These are phyloP conservation scores for Chytriomyces confervae DNA, from an alignment of 192 early-diverging fungal genomes.

Conservation along the genomic window DNA sequence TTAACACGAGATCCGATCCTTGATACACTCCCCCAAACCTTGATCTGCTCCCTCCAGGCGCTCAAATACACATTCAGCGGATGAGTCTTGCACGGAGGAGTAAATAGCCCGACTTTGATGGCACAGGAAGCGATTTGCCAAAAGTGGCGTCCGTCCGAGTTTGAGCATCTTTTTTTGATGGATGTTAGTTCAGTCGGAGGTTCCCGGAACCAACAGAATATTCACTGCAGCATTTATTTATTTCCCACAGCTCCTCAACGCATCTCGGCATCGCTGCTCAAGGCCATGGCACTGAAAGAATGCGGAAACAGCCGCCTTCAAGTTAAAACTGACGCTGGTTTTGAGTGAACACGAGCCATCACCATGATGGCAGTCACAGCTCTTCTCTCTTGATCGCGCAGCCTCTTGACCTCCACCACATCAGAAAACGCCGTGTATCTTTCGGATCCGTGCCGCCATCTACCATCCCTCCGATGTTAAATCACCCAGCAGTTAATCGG, in stretches of 20 bases:
- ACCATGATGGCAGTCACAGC: neutral
- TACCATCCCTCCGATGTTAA: neutral
- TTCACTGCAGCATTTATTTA: too few relatives aligned
- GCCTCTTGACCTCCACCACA: neutral
- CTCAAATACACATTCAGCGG: constrained; percentile 36
- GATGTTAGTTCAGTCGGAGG: too few relatives aligned
- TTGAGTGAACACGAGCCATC: constrained; percentile 60
- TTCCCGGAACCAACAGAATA: too few relatives aligned
- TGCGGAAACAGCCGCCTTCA: constrained; percentile 83
- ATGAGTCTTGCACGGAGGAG: too few relatives aligned
- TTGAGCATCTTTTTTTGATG: too few relatives aligned
- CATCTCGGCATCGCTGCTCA: neutral
- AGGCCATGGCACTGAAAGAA: constrained; percentile 58
- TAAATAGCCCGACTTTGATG: too few relatives aligned
- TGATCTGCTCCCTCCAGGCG: constrained; percentile 18
- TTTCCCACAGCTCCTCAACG: too few relatives aligned
- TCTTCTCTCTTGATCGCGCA: neutral
- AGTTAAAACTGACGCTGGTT: constrained; percentile 64
- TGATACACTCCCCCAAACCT: constrained; percentile 12
- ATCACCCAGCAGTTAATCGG: neutral
- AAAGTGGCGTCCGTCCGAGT: too few relatives aligned
- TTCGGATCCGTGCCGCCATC: neutral
- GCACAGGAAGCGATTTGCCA: too few relatives aligned
- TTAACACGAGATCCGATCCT: neutral
- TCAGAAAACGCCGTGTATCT: too few relatives aligned